These are phyloP conservation scores for Dalbergia cochinchinensis DNA, from an alignment of 306 rosid genomes.

Conservation along the genomic window DNA sequence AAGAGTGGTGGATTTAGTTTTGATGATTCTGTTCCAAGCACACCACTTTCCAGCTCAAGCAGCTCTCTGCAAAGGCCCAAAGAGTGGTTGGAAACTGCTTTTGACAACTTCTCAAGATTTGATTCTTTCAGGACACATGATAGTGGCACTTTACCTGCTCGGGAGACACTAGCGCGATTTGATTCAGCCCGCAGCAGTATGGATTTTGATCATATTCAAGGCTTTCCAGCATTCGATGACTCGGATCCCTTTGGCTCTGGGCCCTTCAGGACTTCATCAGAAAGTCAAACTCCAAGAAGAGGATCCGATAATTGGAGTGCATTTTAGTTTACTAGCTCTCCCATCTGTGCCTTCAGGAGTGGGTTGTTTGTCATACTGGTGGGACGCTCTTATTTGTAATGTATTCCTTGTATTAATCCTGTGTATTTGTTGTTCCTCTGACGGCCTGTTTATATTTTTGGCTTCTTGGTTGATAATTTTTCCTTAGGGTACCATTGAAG, in stretches of 20 bases:
- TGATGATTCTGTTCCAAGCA: constrained; percentile 96
- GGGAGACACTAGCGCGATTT: constrained; percentile 62
- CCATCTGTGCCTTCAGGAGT: constrained; percentile 42
- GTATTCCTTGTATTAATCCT: constrained; percentile 63
- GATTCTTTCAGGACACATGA: constrained; percentile 84
- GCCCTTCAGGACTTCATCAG: constrained; percentile 73
- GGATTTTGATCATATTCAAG: constrained; percentile 75
- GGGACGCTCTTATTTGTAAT: constrained; percentile 62
- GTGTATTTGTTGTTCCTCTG: constrained; percentile 57
- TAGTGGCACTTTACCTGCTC: constrained; percentile 62
- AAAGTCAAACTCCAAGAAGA: constrained; percentile 74
- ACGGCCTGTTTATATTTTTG: constrained; percentile 47
- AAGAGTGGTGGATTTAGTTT: constrained; percentile 75
- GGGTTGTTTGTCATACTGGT: constrained; percentile 54
- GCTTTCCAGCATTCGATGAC: constrained; percentile 88
- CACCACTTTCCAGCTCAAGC: constrained; percentile 81
- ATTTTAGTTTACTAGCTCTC: constrained; percentile 59
- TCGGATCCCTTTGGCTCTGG: constrained; percentile 89
- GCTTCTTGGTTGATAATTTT: constrained; percentile 42
- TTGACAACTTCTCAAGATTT: constrained; percentile 81
- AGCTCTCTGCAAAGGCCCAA: constrained; percentile 69
- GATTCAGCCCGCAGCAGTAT: constrained; percentile 79
- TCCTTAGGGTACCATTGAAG: constrained; percentile 14
- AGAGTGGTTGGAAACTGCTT: constrained; percentile 71
- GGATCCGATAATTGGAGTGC: constrained; percentile 88